Evolutionary conservation across 2,329 filamentous ascomycete genomes (phyloP).

Genomic region (Drechslerella coelobrocha): DNA sequence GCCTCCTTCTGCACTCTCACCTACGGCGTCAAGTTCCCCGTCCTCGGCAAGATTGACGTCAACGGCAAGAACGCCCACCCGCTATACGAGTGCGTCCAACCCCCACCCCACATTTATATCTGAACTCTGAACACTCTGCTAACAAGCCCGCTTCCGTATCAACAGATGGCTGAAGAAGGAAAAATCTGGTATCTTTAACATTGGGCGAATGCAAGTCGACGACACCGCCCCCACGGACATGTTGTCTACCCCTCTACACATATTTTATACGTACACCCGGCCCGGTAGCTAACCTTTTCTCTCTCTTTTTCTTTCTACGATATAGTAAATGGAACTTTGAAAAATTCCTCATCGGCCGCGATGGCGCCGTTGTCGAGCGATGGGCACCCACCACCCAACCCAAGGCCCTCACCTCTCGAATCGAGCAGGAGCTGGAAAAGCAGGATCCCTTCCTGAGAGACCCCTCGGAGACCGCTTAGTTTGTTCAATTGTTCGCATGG

Average conservation of each 20-base stretch:
- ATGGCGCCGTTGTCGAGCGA: slow-evolving; percentile 82
- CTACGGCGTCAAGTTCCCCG: slow-evolving; percentile 90
- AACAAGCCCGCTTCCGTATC: too few relatives aligned
- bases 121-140: slow-evolving; percentile 56
- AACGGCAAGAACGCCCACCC: slow-evolving; percentile 84
- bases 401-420: slow-evolving; percentile 75
- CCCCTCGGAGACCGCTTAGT: background rate
- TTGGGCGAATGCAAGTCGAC: background rate
- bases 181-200: slow-evolving; percentile 44
- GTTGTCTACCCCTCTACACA: background rate
- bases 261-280: slow-evolving; percentile 51
- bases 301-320: background rate
- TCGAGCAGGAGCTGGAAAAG: slow-evolving; percentile 75
- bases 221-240: too few relatives aligned
- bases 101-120: background rate
- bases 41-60: slow-evolving; percentile 90
- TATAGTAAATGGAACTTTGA: slow-evolving; percentile 95
- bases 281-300: slow-evolving; percentile 65
- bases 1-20: slow-evolving; percentile 80
- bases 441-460: slow-evolving; percentile 54
- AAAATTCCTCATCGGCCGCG: slow-evolving; percentile 88
- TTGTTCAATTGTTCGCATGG: too few relatives aligned
- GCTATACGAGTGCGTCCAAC: slow-evolving; percentile 69
- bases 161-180: slow-evolving; percentile 64
- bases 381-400: slow-evolving; percentile 92